A percentile compares a stretch with the other conserved stretches of the same genome.
Evolutionary conservation across 208 protist genomes (phyloP).

Genomic region (Sergeia podlipaevii): DNA sequence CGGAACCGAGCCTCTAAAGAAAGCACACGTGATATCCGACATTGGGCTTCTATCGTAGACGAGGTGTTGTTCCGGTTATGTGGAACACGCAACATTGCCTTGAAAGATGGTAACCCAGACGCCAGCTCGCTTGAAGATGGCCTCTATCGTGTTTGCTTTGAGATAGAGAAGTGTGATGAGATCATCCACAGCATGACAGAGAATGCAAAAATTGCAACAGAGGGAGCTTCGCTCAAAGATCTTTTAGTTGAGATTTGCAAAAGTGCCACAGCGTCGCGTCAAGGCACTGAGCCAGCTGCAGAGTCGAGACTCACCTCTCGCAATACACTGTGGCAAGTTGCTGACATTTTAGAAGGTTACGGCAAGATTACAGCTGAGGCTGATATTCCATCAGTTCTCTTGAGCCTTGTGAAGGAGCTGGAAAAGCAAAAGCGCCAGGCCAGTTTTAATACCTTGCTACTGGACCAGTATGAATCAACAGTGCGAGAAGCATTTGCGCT

Average conservation of each 20-base stretch:
- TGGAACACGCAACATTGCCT: constrained; percentile 6
- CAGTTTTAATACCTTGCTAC: constrained; percentile 33
- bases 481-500: constrained; percentile 29
- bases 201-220: too few relatives aligned
- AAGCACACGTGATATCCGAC: too few relatives aligned
- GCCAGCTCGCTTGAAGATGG: constrained; percentile 8
- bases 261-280: too few relatives aligned
- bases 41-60: constrained; percentile 10
- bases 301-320: too few relatives aligned
- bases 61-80: constrained; percentile 22
- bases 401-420: constrained; percentile 43
- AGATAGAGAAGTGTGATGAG: constrained; percentile 40
- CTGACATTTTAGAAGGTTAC: constrained; percentile 57
- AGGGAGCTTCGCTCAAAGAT: too few relatives aligned
- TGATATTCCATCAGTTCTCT: constrained; percentile 33
- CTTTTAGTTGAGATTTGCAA: too few relatives aligned
- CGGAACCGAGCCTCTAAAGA: too few relatives aligned
- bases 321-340: constrained; percentile 24
- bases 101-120: not conserved
- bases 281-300: too few relatives aligned
- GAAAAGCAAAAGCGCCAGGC: constrained; percentile 39
- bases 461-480: constrained; percentile 42
- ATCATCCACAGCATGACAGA: too few relatives aligned
- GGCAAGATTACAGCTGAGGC: constrained; percentile 22
- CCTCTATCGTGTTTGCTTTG: constrained; percentile 24